Conservation (phyloP, 331 rosid species). For the Rhamnella rubrinervis region DNA sequence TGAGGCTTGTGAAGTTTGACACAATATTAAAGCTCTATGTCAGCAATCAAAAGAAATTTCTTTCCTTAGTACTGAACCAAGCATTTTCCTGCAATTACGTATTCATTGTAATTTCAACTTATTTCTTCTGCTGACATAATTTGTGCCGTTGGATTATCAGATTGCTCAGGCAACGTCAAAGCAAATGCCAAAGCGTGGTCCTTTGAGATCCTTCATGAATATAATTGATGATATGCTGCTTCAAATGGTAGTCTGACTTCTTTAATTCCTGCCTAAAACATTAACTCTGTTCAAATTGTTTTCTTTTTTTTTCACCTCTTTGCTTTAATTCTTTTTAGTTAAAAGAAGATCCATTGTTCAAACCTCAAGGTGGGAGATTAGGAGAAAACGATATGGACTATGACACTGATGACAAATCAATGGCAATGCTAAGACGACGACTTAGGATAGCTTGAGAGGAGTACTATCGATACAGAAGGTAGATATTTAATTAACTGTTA, state of each 20-base stretch:
- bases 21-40: too few relatives aligned
- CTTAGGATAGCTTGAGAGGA: slow-evolving; percentile 73
- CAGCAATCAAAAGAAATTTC: too few relatives aligned
- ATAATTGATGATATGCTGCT: slow-evolving; percentile 63
- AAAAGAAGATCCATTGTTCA: slow-evolving; percentile 78
- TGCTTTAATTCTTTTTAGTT: slow-evolving; percentile 39
- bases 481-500: not conserved
- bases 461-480: slow-evolving; percentile 83
- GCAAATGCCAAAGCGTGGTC: slow-evolving; percentile 78
- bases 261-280: too few relatives aligned
- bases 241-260: slow-evolving; percentile 53
- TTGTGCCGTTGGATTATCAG: slow-evolving; percentile 23
- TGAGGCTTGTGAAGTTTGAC: too few relatives aligned
- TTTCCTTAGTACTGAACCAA: too few relatives aligned
- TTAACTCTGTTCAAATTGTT: too few relatives aligned
- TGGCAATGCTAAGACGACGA: slow-evolving; percentile 83
- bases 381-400: slow-evolving; percentile 82
- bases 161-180: slow-evolving; percentile 83
- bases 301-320: not conserved
- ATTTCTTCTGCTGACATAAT: too few relatives aligned
- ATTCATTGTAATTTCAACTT: too few relatives aligned
- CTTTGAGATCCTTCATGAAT: slow-evolving; percentile 79
- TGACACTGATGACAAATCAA: slow-evolving; percentile 87
- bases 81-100: too few relatives aligned
- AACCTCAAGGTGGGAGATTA: slow-evolving; percentile 76